These are phyloP conservation scores for Hawksworthiomyces lignivorus DNA, from an alignment of 2,329 filamentous ascomycete genomes.

Conservation along the genomic window DNA sequence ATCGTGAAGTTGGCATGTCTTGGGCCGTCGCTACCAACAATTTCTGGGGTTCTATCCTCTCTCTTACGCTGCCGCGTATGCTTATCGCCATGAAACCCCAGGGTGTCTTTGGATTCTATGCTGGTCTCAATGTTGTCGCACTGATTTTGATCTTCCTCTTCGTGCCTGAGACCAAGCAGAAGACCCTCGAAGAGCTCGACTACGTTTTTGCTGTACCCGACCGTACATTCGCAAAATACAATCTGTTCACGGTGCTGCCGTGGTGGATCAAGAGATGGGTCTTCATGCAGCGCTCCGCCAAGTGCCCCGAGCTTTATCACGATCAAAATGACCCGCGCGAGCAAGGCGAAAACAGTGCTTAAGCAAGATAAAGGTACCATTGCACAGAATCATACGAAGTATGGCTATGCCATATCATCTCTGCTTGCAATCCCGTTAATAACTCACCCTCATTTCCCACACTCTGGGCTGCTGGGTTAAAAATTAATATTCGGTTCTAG, in stretches of 20 bases:
- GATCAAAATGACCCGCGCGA: constrained; percentile 4
- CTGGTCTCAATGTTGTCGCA: constrained; percentile 48
- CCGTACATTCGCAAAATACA: constrained; percentile 17
- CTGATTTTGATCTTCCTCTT: constrained; percentile 51
- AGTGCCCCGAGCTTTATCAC: constrained; percentile 12
- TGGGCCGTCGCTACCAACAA: constrained; percentile 14
- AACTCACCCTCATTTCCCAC: too few species aligned
- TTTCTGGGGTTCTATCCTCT: constrained; percentile 20
- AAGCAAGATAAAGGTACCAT: too few species aligned
- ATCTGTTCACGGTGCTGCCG: constrained; percentile 21
- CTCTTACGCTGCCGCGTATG: constrained; percentile 30
- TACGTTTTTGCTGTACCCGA: constrained; percentile 55
- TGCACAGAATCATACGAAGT: too few species aligned
- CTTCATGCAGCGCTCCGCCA: constrained; percentile 1
- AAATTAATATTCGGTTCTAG: too few species aligned
- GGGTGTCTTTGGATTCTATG: constrained; percentile 45
- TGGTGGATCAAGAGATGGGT: constrained; percentile 12
- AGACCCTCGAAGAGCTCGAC: constrained; percentile 52
- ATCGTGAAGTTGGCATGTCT: constrained; percentile 60
- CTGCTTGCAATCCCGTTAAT: too few species aligned
- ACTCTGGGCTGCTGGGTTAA: too few species aligned
- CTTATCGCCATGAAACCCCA: constrained; percentile 25
- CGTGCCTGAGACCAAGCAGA: constrained; percentile 54
- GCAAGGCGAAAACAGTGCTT: constrained; percentile 1
- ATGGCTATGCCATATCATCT: too few species aligned